phyloP scores from a whole-genome alignment of 192 early-diverging fungal species.

The Coemansia sp. region DNA sequence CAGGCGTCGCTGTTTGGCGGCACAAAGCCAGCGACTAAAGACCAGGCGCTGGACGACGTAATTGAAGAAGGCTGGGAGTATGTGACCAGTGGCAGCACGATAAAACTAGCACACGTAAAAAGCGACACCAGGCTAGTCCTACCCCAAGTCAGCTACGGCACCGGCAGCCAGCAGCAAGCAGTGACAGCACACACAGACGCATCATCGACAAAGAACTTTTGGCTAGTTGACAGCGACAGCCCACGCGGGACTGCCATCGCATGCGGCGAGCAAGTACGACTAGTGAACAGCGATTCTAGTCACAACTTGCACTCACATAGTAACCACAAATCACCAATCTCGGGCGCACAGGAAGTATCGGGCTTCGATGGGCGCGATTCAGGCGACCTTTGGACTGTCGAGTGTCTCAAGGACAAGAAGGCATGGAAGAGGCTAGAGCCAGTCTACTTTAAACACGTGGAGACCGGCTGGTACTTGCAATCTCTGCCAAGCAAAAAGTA shows the following conservation, averaged over 20 bases:
- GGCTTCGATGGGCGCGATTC: conserved; percentile 51
- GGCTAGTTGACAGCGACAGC: conserved; percentile 22
- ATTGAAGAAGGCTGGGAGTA: conserved; percentile 44
- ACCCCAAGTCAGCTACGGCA: conserved; percentile 57
- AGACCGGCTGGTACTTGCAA: conserved; percentile 38
- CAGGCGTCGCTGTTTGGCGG: conserved; percentile 20
- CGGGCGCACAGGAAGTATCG: conserved; percentile 50
- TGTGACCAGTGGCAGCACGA: conserved; percentile 47
- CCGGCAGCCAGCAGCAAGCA: conserved; percentile 55
- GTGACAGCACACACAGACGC: conserved; percentile 37
- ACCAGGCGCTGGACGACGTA: background rate
- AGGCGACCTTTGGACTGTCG: conserved; percentile 51
- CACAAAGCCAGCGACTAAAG: background rate
- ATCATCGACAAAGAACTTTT: conserved; percentile 28
- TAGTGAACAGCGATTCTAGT: conserved; percentile 50
- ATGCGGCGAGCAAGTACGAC: conserved; percentile 25
- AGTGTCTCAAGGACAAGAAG: conserved; percentile 26
- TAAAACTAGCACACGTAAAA: conserved; percentile 45
- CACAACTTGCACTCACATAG: conserved; percentile 52
- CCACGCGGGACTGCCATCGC: conserved; percentile 26
- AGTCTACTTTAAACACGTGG: conserved; percentile 37
- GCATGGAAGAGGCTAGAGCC: conserved; percentile 40
- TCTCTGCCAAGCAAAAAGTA: conserved; percentile 47
- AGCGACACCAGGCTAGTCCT: conserved; percentile 35
- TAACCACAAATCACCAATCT: conserved; percentile 46